phyloP scores from a whole-genome alignment of 169 alveolate species.

The Eimeria sp. region DNA sequence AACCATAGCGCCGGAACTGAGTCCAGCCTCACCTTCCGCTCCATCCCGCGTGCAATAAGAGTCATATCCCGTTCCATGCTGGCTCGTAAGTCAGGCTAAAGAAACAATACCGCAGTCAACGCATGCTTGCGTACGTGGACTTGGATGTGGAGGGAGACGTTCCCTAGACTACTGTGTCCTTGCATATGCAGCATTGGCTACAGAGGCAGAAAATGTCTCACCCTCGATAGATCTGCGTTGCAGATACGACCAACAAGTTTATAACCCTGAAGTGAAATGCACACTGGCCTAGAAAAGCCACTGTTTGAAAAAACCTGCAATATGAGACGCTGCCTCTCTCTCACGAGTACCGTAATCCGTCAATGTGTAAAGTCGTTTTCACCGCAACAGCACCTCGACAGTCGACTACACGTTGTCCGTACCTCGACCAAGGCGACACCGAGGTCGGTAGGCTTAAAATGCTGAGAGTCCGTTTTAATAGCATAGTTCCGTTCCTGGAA shows the following conservation, averaged over 20 bases:
- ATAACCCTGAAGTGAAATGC: constrained; percentile 25
- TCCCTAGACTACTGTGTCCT: not conserved
- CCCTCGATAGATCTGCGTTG: constrained; percentile 56
- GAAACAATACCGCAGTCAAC: not conserved
- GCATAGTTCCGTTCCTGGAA: constrained; percentile 81
- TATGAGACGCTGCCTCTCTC: not conserved
- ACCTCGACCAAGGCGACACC: constrained; percentile 81
- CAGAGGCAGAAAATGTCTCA: not conserved
- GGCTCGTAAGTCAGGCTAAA: constrained; percentile 85
- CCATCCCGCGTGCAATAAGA: constrained; percentile 76
- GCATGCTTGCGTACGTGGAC: not conserved
- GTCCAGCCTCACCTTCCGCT: constrained; percentile 67
- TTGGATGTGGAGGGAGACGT: not conserved
- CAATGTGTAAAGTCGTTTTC: not conserved
- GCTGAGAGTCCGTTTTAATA: constrained; percentile 53
- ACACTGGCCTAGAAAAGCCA: not conserved
- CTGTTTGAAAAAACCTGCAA: not conserved
- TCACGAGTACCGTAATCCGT: not conserved
- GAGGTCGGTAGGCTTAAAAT: constrained; percentile 76
- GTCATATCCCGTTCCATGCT: constrained; percentile 85
- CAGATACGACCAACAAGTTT: constrained; percentile 44
- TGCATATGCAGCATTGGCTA: not conserved
- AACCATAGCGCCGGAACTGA: not conserved
- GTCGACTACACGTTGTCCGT: not conserved
- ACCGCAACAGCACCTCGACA: not conserved